These are phyloP conservation scores for Rhinocladiella mackenziei DNA, from an alignment of 2,329 filamentous ascomycete genomes.

Conservation along the genomic window DNA sequence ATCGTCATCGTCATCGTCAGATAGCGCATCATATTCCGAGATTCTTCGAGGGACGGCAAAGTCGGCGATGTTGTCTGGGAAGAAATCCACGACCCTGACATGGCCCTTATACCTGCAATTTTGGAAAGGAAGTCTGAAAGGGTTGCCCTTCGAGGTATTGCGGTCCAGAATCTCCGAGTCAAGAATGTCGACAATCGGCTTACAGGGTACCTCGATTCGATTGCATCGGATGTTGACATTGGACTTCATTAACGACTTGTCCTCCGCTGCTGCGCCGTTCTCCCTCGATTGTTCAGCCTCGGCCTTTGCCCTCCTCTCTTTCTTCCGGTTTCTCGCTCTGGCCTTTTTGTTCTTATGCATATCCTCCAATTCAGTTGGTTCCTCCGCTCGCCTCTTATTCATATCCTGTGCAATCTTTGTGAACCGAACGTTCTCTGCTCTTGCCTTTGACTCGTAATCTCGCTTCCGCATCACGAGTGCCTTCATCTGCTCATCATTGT, in stretches of 20 bases:
- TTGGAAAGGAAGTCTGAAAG: constrained; percentile 62
- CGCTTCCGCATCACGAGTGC: constrained; percentile 60
- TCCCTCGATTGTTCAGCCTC: constrained; percentile 1
- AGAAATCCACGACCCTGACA: constrained; percentile 79
- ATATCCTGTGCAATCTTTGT: constrained; percentile 20
- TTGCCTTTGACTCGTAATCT: constrained; percentile 50
- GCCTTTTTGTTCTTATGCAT: constrained; percentile 29
- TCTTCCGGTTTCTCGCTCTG: constrained; percentile 25
- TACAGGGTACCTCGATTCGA: constrained; percentile 40
- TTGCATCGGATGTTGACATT: constrained; percentile 45
- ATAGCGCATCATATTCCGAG: constrained; percentile 51
- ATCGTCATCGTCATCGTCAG: constrained; percentile 36
- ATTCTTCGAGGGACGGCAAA: constrained; percentile 57
- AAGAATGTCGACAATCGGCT: constrained; percentile 48
- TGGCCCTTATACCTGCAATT: constrained; percentile 64
- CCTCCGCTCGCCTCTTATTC: constrained; percentile 29
- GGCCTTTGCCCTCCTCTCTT: constrained; percentile 32
- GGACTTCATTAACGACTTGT: constrained; percentile 1
- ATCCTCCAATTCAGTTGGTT: constrained; percentile 27
- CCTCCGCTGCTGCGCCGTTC: not conserved
- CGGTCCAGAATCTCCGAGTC: constrained; percentile 46
- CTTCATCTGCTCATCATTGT: constrained; percentile 47
- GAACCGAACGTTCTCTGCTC: constrained; percentile 31
- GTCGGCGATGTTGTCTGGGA: constrained; percentile 64
- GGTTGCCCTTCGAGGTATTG: constrained; percentile 43